phyloP scores from a whole-genome alignment of 176 grass and related monocot species.

The Hsuehochloa calcarea region DNA sequence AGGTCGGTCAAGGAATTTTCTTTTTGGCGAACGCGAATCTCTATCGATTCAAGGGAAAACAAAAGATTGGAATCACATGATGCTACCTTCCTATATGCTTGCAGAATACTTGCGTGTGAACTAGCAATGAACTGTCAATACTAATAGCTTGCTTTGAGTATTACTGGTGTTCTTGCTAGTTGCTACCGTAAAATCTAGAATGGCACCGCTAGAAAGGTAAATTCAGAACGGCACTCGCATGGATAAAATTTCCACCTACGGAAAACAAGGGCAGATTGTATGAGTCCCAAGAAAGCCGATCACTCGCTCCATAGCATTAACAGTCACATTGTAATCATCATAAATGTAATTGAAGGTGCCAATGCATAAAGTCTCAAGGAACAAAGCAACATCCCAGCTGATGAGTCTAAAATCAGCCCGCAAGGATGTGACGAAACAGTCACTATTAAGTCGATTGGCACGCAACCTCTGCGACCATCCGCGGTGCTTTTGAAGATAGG shows the following conservation, averaged over 20 bases:
- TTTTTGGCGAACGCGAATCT: too few relatives aligned
- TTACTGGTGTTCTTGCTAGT: background rate
- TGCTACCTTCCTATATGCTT: too few relatives aligned
- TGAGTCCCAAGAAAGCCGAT: background rate
- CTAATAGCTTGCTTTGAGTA: background rate
- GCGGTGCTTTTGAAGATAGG: slow-evolving; percentile 9
- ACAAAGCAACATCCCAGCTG: slow-evolving; percentile 2
- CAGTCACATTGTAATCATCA: background rate
- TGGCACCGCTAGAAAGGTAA: background rate
- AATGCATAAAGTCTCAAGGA: background rate
- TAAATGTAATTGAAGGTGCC: background rate
- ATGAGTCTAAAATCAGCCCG: background rate
- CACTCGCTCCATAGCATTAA: background rate
- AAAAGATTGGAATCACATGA: too few relatives aligned
- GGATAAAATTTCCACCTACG: background rate
- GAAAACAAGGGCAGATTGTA: background rate
- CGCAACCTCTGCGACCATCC: background rate
- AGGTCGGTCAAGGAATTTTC: too few relatives aligned
- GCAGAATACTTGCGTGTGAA: background rate
- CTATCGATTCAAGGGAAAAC: too few relatives aligned
- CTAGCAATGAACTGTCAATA: background rate
- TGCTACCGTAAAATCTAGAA: too few relatives aligned
- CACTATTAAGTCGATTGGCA: background rate
- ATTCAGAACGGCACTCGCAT: background rate
- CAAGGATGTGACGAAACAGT: background rate